Evolutionary conservation across 2,329 filamentous ascomycete genomes (phyloP).

Genomic region (Chaetothyriales sp.): DNA sequence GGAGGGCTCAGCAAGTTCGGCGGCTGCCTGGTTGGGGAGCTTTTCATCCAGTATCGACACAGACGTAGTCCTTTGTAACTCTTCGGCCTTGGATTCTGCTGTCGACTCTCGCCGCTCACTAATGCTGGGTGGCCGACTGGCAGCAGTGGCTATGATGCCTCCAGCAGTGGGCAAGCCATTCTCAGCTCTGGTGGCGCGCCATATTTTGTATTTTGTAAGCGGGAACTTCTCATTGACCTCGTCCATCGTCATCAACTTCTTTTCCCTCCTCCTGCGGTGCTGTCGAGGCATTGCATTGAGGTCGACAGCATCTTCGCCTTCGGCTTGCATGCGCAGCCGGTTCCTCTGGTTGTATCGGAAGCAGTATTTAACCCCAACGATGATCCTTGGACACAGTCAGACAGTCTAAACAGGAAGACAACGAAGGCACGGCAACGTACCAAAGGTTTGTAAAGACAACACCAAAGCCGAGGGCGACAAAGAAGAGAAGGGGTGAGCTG

Average conservation of each 20-base stretch:
- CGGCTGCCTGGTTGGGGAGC: slow-evolving; percentile 5
- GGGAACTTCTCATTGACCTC: slow-evolving; percentile 97
- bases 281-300: slow-evolving; percentile 71
- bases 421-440: slow-evolving; percentile 40
- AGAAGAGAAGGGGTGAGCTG: slow-evolving; percentile 69
- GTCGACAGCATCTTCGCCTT: slow-evolving; percentile 78
- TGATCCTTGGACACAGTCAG: slow-evolving; percentile 56
- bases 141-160: slow-evolving; percentile 51
- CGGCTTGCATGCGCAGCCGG: slow-evolving; percentile 57
- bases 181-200: slow-evolving; percentile 69
- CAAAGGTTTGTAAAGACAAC: slow-evolving; percentile 98
- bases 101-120: slow-evolving; percentile 25
- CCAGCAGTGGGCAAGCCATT: slow-evolving; percentile 72
- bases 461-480: slow-evolving; percentile 88
- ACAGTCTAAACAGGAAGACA: neutral
- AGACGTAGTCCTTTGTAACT: slow-evolving; percentile 5
- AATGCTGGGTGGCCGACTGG: slow-evolving; percentile 57
- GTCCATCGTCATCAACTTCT: slow-evolving; percentile 98
- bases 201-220: slow-evolving; percentile 88
- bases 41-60: slow-evolving; percentile 6
- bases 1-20: slow-evolving; percentile 8
- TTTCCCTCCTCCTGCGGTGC: slow-evolving; percentile 76
- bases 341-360: slow-evolving; percentile 96
- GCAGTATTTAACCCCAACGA: slow-evolving; percentile 98
- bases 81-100: slow-evolving; percentile 5